Conservation (phyloP, 371 early-diverging fungal species). For the Rhizomucor miehei region DNA sequence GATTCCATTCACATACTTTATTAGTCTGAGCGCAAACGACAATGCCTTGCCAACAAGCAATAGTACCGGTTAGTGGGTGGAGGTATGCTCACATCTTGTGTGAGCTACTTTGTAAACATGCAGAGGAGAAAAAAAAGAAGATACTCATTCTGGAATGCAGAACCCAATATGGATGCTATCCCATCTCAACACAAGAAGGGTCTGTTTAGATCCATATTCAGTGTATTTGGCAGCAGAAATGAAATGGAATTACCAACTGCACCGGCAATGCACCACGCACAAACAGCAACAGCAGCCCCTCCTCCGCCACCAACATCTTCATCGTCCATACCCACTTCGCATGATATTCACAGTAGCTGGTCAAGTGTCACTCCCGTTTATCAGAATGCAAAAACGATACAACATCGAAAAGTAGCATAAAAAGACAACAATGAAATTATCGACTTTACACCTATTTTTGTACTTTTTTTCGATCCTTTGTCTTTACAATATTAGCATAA, state of each 20-base stretch:
- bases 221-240: conserved; percentile 13
- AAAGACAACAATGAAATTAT: background rate
- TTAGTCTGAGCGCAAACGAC: conserved; percentile 84
- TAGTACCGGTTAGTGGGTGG: conserved; percentile 2
- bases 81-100: background rate
- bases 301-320: conserved; percentile 4
- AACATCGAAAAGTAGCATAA: conserved; percentile 20
- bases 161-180: conserved; percentile 14
- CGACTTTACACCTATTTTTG: background rate
- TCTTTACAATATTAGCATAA: background rate
- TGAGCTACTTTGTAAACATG: background rate
- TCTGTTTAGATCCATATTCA: conserved; percentile 13
- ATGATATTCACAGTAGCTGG: background rate
- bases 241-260: background rate
- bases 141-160: background rate
- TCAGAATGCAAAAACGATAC: conserved; percentile 5
- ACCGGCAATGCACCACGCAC: background rate
- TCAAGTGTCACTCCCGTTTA: conserved; percentile 2
- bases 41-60: conserved; percentile 77
- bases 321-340: conserved; percentile 1
- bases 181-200: conserved; percentile 21
- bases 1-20: conserved; percentile 83
- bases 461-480: background rate
- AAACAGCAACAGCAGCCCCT: conserved; percentile 1
- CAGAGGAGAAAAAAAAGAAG: too few relatives aligned